Percentiles rank a stretch among this genome's conserved stretches.
phyloP scores from a whole-genome alignment of 495 filamentous ascomycete species.

The Podospora fimiseda region DNA sequence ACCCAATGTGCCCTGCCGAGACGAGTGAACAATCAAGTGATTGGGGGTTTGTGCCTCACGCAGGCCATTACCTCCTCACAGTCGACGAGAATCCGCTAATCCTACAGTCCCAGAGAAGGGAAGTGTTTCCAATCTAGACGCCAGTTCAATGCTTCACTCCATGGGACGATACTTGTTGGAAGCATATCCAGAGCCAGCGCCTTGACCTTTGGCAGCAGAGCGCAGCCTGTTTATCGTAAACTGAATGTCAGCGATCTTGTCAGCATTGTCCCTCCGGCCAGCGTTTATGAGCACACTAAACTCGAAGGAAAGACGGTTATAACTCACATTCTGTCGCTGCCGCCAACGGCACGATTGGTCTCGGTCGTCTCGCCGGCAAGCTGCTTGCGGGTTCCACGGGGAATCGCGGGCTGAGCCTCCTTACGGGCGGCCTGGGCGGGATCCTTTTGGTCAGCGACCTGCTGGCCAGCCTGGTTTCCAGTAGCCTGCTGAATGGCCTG shows the following conservation, averaged over 20 bases:
- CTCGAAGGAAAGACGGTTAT: conserved; percentile 79
- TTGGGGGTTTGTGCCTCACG: background rate
- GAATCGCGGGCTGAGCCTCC: conserved; percentile 50
- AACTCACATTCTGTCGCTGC: conserved; percentile 99
- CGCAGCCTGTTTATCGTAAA: conserved; percentile 88
- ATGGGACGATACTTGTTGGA: conserved; percentile 64
- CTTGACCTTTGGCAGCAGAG: conserved; percentile 84
- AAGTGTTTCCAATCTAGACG: conserved; percentile 18
- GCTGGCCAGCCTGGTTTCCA: conserved; percentile 42
- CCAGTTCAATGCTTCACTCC: conserved; percentile 44
- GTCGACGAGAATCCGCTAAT: conserved; percentile 27
- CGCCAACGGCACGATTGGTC: conserved; percentile 80
- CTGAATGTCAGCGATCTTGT: conserved; percentile 76
- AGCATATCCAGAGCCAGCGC: conserved; percentile 55
- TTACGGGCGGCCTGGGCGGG: conserved; percentile 54
- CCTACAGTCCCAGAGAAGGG: conserved; percentile 18
- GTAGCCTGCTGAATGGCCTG: conserved; percentile 50
- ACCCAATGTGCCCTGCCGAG: conserved; percentile 1
- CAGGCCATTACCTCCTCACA: conserved; percentile 10
- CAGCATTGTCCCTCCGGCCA: conserved; percentile 65
- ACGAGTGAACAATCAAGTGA: conserved; percentile 3
- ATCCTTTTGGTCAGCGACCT: conserved; percentile 49
- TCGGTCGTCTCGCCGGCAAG: conserved; percentile 73
- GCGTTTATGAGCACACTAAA: conserved; percentile 78
- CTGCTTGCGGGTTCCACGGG: conserved; percentile 77